phyloP scores from a whole-genome alignment of 306 rosid species.

The Quercus engelmannii region DNA sequence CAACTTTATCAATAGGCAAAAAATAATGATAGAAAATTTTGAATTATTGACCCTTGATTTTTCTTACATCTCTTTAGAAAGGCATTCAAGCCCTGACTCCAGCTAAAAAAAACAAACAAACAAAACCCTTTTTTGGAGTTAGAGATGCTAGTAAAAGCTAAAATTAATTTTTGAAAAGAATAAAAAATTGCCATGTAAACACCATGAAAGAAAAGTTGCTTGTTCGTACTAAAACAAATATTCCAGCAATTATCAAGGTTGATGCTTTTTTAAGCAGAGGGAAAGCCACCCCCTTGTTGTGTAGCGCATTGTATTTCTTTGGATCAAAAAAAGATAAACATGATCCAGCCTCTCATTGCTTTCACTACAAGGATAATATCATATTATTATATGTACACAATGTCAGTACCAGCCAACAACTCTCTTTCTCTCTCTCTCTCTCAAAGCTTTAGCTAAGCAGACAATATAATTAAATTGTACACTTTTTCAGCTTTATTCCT shows the following conservation, averaged over 20 bases:
- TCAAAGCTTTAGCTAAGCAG: slow-evolving; percentile 33
- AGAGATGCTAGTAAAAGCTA: no score
- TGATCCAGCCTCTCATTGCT: not conserved
- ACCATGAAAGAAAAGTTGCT: no score
- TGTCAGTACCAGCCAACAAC: slow-evolving; percentile 26
- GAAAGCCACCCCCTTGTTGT: slow-evolving; percentile 3
- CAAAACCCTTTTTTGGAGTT: no score
- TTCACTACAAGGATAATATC: not conserved
- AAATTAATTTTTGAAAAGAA: no score
- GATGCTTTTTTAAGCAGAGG: not conserved
- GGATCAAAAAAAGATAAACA: not conserved
- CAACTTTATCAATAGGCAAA: not conserved
- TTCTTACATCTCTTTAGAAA: not conserved
- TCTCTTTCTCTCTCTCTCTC: slow-evolving; percentile 16
- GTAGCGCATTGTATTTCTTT: not conserved
- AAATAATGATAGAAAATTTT: not conserved
- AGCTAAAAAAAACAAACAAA: no score
- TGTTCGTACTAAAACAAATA: not conserved
- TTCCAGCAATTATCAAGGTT: not conserved
- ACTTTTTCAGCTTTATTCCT: slow-evolving; percentile 7
- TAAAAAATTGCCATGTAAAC: no score
- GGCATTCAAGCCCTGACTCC: not conserved
- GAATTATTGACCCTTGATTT: not conserved
- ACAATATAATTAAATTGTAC: slow-evolving; percentile 48
- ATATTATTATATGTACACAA: not conserved